Evolutionary conservation across 1,139 yeast species (phyloP).

Genomic region (Pichia sp.): DNA sequence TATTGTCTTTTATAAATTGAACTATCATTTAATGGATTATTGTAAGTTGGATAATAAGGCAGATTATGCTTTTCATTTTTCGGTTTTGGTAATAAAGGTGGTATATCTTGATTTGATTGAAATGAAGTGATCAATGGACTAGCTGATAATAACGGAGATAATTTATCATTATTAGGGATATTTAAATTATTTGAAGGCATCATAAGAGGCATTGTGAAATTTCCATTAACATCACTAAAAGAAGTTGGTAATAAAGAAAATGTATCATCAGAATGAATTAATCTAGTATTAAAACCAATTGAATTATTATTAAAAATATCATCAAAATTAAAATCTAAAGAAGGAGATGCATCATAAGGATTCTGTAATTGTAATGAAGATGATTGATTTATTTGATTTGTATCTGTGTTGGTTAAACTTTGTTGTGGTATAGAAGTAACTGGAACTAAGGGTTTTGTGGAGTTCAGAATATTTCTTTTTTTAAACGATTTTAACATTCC

Average conservation of each 20-base stretch:
- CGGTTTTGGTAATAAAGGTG: background rate
- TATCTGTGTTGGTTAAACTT: too few species aligned
- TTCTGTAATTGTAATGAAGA: background rate
- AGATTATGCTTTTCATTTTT: conserved; percentile 6
- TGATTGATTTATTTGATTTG: background rate
- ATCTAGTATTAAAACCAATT: conserved; percentile 30
- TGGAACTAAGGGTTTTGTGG: background rate
- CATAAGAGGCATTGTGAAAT: too few species aligned
- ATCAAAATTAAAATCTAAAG: conserved; percentile 23
- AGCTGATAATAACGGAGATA: background rate
- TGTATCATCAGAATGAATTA: conserved; percentile 31
- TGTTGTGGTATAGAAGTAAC: background rate
- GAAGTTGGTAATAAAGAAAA: conserved; percentile 5
- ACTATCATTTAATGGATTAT: conserved; percentile 24
- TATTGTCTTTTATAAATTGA: conserved; percentile 11
- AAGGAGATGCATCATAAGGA: background rate
- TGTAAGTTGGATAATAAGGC: conserved; percentile 24
- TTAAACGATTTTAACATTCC: conserved; percentile 31
- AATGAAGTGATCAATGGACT: background rate
- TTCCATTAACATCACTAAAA: background rate
- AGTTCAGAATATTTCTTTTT: conserved; percentile 20
- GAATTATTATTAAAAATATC: conserved; percentile 25
- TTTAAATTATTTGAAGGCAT: too few species aligned
- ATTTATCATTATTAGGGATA: background rate
- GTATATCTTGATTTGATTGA: background rate